Evolutionary conservation across 768 basidiomycete genomes (phyloP), one percentile per base, ranked within the genome.

Genomic region (Russula virescens): DNA sequence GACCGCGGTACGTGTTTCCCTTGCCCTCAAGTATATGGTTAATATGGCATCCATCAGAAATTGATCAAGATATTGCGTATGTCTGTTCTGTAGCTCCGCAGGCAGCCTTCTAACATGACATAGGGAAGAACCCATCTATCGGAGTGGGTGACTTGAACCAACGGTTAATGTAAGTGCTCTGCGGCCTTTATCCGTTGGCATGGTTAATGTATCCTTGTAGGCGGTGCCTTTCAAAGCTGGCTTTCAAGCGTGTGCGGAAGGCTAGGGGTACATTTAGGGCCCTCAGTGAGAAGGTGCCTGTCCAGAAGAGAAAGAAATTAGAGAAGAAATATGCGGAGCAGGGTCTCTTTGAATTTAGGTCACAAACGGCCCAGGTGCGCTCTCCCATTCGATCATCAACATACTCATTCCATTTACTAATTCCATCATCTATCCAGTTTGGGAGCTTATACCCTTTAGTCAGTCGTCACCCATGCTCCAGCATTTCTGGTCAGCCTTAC

Each of bases 381-480:
- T 19, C 23, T 7, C 35, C 16, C 13, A 40, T 4, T 42, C 19
- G 25, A 42, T 5, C 25, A 11, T 34, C 47, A 9, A 13, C n/a
- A 26, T n/a, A 19, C 23, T 49, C 16, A 35, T 57, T 21, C 10
- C 25, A 9, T 21, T 28, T 26, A 9, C 35, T 62, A 14, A 46
- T 57, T 14, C 9, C 34, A 21, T 34, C 13, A 16, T 26, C 6
- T 55, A 43, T 43, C 18, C 18, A 57, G 61, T 45, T 57, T 19
- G 61, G 61, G n/a, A 57, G 61, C 21, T 13, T 62, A 25, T 23
- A 46, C 11, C 49, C 48, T 9, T 51, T 62, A 49, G 61, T 62
- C 16, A 52, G 61, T 57, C 16, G 7, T 26, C 5, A 4, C 3
- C 8, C 9, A 5, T 26, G 5, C 2, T 42, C 38, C 25, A 11